These are phyloP conservation scores for Cercospora brassicicola DNA, from an alignment of 2,329 filamentous ascomycete genomes.

Conservation along the genomic window DNA sequence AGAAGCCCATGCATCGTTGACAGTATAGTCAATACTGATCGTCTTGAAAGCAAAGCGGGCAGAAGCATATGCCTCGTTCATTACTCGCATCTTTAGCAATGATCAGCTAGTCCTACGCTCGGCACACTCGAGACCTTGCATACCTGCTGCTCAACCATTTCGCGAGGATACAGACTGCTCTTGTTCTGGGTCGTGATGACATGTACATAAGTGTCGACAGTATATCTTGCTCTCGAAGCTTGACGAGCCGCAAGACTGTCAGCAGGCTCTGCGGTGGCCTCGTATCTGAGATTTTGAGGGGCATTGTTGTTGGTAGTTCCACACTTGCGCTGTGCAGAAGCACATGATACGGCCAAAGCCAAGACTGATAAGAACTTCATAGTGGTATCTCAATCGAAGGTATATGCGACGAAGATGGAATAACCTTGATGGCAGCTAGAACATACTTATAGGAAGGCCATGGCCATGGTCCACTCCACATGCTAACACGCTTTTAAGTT, in stretches of 20 bases:
- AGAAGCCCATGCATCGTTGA: slow-evolving; percentile 54
- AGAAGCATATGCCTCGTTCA: slow-evolving; percentile 46
- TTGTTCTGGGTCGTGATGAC: slow-evolving; percentile 40
- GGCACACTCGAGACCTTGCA: background rate
- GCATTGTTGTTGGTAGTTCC: slow-evolving; percentile 5
- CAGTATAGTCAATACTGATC: slow-evolving; percentile 48
- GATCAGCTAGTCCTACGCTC: background rate
- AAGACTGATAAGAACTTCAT: slow-evolving; percentile 8
- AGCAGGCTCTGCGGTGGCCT: slow-evolving; percentile 3
- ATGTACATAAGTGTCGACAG: slow-evolving; percentile 40
- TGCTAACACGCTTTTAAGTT: background rate
- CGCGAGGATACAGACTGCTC: slow-evolving; percentile 38
- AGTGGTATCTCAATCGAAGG: background rate
- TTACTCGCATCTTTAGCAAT: slow-evolving; percentile 33
- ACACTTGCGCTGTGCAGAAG: slow-evolving; percentile 11
- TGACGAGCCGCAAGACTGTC: slow-evolving; percentile 1
- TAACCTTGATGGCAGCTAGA: background rate
- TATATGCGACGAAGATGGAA: background rate
- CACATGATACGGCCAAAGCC: slow-evolving; percentile 11
- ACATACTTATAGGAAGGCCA: background rate
- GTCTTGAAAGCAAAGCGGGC: slow-evolving; percentile 51
- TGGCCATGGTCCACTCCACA: background rate
- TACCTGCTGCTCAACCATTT: slow-evolving; percentile 35
- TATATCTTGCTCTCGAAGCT: slow-evolving; percentile 10
- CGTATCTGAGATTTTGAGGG: background rate